phyloP scores from a whole-genome alignment of 192 early-diverging fungal species.

The Tieghemiomyces parasiticus region DNA sequence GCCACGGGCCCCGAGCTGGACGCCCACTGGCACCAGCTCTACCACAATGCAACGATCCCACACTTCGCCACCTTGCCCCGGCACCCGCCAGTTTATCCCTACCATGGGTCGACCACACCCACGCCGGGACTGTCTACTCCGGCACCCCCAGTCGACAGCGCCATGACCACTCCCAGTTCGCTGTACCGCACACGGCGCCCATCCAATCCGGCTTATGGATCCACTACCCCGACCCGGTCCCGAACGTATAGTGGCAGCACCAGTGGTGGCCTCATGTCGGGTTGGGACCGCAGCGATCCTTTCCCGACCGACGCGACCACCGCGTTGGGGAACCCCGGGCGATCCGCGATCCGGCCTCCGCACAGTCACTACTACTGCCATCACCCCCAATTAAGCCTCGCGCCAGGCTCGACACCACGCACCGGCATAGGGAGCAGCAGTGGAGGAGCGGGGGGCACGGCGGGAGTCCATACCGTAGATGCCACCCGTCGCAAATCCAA shows the following conservation, averaged over 20 bases:
- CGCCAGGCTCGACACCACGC: too few relatives aligned
- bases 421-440: too few relatives aligned
- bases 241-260: too few relatives aligned
- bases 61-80: neutral
- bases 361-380: neutral
- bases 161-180: neutral
- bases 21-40: neutral
- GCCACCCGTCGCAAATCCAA: neutral
- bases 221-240: too few relatives aligned
- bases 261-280: too few relatives aligned
- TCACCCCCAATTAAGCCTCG: too few relatives aligned
- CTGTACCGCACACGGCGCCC: neutral
- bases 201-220: too few relatives aligned
- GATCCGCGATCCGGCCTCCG: neutral
- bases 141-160: neutral
- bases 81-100: neutral
- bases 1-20: neutral
- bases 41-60: neutral
- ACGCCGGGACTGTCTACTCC: neutral
- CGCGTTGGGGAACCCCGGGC: too few relatives aligned
- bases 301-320: too few relatives aligned
- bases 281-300: too few relatives aligned
- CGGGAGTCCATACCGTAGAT: too few relatives aligned
- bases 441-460: too few relatives aligned
- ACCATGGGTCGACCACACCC: neutral